phyloP scores from a whole-genome alignment of 2,329 filamentous ascomycete species.

The Colletotrichum scovillei region DNA sequence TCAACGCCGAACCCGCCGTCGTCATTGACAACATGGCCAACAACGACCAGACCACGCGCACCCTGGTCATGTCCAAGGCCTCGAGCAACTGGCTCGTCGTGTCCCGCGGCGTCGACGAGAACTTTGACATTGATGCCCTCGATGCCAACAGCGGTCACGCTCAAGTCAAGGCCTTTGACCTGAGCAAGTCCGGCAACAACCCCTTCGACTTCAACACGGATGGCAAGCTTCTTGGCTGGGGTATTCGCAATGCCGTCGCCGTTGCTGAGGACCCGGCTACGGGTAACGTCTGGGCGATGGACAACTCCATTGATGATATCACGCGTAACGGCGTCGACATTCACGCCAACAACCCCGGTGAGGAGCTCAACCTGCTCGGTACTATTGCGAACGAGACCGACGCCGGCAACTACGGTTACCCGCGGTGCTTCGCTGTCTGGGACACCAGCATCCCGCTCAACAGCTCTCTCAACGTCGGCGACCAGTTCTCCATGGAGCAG shows the following conservation, averaged over 20 bases:
- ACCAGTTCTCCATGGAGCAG: conserved; percentile 59
- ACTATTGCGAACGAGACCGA: conserved; percentile 55
- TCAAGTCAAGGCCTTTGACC: conserved; percentile 72
- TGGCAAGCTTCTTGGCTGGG: conserved; percentile 70
- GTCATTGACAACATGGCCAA: conserved; percentile 62
- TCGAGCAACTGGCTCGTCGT: conserved; percentile 70
- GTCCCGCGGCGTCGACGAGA: conserved; percentile 71
- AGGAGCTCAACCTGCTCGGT: conserved; percentile 80
- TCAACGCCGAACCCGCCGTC: conserved; percentile 60
- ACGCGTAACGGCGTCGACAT: conserved; percentile 68
- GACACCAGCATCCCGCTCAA: conserved; percentile 58
- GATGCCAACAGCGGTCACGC: conserved; percentile 67
- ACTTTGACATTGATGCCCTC: conserved; percentile 68
- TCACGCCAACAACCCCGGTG: conserved; percentile 76
- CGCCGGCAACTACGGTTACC: conserved; percentile 42
- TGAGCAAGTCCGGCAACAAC: conserved; percentile 43
- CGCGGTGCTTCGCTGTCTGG: conserved; percentile 70
- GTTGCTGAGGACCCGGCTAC: conserved; percentile 70
- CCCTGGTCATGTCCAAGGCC: conserved; percentile 69
- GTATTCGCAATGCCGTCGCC: conserved; percentile 78
- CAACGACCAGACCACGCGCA: conserved; percentile 73
- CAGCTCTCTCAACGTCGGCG: conserved; percentile 55
- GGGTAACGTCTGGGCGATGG: conserved; percentile 69
- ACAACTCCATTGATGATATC: conserved; percentile 77
- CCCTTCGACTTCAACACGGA: conserved; percentile 60